Evolutionary conservation across 768 basidiomycete species (phyloP).

Genomic region (Collybiopsis luxurians): DNA sequence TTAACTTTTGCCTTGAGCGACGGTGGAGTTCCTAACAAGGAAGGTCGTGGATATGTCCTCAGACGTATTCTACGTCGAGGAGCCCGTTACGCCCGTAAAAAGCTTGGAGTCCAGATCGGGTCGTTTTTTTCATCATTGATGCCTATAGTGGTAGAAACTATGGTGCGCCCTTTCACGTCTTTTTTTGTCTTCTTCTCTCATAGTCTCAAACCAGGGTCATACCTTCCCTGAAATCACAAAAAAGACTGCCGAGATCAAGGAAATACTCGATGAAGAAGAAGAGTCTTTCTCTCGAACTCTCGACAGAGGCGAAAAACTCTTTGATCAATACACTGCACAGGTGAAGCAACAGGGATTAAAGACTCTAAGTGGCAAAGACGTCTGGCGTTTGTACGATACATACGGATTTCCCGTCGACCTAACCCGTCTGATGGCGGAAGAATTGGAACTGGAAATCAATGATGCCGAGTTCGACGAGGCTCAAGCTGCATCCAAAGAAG

Average conservation of each 20-base stretch:
- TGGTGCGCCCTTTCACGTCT: slow-evolving; percentile 49
- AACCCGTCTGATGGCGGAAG: slow-evolving; percentile 96
- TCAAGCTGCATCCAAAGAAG: slow-evolving; percentile 84
- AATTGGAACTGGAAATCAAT: slow-evolving; percentile 80
- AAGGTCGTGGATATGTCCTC: slow-evolving; percentile 96
- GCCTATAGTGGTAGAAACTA: slow-evolving; percentile 84
- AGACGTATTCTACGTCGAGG: slow-evolving; percentile 91
- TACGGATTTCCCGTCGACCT: slow-evolving; percentile 98
- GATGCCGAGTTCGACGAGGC: slow-evolving; percentile 88
- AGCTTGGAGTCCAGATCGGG: slow-evolving; percentile 88
- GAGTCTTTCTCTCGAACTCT: slow-evolving; percentile 97
- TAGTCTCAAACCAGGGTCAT: slow-evolving; percentile 50
- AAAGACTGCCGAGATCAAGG: slow-evolving; percentile 79
- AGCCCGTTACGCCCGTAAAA: slow-evolving; percentile 94
- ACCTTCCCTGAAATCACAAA: slow-evolving; percentile 93
- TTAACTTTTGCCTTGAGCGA: slow-evolving; percentile 95
- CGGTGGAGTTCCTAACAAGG: slow-evolving; percentile 94
- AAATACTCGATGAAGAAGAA: slow-evolving; percentile 97
- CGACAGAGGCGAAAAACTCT: slow-evolving; percentile 94
- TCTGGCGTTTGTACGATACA: slow-evolving; percentile 97
- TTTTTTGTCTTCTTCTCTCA: slow-evolving; percentile 10
- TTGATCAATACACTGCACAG: slow-evolving; percentile 78
- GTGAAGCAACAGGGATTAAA: slow-evolving; percentile 61
- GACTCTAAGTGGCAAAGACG: slow-evolving; percentile 84
- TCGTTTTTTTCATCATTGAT: slow-evolving; percentile 92